Evolutionary conservation across 805 yeast genomes (phyloP).

Genomic region (Saturnispora besseyi): DNA sequence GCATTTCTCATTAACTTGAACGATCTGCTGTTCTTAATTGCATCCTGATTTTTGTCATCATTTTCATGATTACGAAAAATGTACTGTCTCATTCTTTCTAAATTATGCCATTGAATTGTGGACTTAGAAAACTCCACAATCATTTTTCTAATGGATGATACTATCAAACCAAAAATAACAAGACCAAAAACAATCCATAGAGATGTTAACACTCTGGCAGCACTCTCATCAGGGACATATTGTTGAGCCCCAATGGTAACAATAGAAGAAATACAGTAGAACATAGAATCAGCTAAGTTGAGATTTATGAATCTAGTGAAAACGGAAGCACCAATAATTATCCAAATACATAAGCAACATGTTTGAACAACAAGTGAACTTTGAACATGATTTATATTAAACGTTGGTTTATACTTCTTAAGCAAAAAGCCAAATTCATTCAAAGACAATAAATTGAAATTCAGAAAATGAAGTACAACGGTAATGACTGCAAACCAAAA

Average conservation of each 20-base stretch:
- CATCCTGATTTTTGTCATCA: neutral
- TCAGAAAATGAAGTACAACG: conserved; percentile 47
- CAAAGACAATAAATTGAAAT: conserved; percentile 41
- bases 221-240: conserved; percentile 43
- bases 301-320: conserved; percentile 39
- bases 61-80: conserved; percentile 21
- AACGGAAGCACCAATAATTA: conserved; percentile 59
- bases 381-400: conserved; percentile 59
- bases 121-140: conserved; percentile 54
- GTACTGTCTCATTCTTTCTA: conserved; percentile 42
- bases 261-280: conserved; percentile 63
- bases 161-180: conserved; percentile 61
- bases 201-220: conserved; percentile 49
- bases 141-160: conserved; percentile 60
- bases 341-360: conserved; percentile 57
- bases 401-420: conserved; percentile 58
- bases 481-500: conserved; percentile 75
- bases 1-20: conserved; percentile 51
- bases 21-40: conserved; percentile 29
- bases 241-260: conserved; percentile 82
- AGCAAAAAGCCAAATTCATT: conserved; percentile 56
- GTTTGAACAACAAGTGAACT: conserved; percentile 67
- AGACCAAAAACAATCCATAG: conserved; percentile 65
- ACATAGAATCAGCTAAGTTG: conserved; percentile 58
- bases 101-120: conserved; percentile 54